A percentile compares a stretch with the other conserved stretches of the same genome.
Conservation (phyloP, 2,329 filamentous ascomycete genomes). For the Penicillium palitans region DNA sequence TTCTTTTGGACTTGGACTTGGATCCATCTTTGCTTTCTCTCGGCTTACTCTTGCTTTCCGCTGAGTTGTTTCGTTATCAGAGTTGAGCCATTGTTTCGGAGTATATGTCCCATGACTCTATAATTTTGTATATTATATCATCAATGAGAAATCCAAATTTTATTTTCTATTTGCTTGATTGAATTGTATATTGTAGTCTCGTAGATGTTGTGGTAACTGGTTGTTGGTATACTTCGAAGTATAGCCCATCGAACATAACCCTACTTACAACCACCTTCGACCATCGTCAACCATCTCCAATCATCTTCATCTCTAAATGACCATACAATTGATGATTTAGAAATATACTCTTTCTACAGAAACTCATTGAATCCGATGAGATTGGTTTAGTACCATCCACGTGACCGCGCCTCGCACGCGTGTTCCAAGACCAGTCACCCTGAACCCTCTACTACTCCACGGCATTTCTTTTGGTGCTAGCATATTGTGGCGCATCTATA, state of each 20-base stretch:
- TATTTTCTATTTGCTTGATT: background rate
- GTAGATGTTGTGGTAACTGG: background rate
- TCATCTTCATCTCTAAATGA: background rate
- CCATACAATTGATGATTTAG: background rate
- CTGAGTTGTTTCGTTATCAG: background rate
- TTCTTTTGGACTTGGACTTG: background rate
- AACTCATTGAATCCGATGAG: background rate
- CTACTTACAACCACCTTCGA: background rate
- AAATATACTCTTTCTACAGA: background rate
- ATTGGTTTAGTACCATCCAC: slow-evolving; percentile 19
- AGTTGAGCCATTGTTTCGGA: background rate
- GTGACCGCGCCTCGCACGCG: slow-evolving; percentile 39
- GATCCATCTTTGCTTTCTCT: background rate
- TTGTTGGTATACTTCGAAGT: background rate
- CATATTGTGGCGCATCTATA: slow-evolving; percentile 6
- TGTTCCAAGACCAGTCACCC: slow-evolving; percentile 19
- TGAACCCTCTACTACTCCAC: background rate
- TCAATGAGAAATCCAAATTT: background rate
- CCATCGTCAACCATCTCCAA: background rate
- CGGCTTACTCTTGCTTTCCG: background rate
- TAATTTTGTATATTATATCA: background rate
- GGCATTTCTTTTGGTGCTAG: slow-evolving; percentile 7
- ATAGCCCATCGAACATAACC: background rate
- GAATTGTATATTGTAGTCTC: background rate
- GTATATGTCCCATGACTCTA: background rate